Base-by-base conservation (phyloP, 2,329 filamentous ascomycete species). In the Arachnopeziza araneosa region DNA sequence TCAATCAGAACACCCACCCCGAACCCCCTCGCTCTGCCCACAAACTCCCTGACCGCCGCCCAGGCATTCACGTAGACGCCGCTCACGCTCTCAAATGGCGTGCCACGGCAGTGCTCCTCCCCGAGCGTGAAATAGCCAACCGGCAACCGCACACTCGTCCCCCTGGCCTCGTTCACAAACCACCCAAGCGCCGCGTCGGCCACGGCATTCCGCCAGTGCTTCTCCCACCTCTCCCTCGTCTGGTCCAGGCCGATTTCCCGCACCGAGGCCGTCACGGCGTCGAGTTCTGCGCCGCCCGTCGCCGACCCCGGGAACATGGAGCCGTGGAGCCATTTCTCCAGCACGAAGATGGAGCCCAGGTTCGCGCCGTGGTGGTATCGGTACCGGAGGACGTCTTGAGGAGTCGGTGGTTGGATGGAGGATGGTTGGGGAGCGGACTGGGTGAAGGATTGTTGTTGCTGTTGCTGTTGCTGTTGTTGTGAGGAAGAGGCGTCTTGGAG, bases 351-450 rank as follows among this genome's bases (percentile, higher is more conserved):
- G 10, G 79, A 79, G 50, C 83, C 83, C 2, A 86, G 74, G 60
- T 86, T 86, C 0, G 78, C 78, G 8, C 82, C 83, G 67, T 85
- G 80, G 60, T 85, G 82, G 64, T 83, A 84, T 50, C 83, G 79
- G 66, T 85, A 86, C 55, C 80, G 76, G 26, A 80, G 69, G 22
- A 83, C 57, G 57, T 75, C 72, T 7, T 73, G 56, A 75, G 75
- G 60, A 56, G 69, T 66, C 62, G 72, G 60, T 1, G 66, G 63
- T 12, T 36, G 19, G 22, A 80, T 76, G 22, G 64, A 62, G 12
- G 69, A 69, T 1, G 66, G 64, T 30, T 70, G 65, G n/a, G 36
- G 36, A 3, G 36, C 12, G 36, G 21, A 32, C 36, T 54, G 9
- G 58, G 44, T 58, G 36, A 44, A 44, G 12, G 36, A 2, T 14